phyloP scores from a whole-genome alignment of 2,329 filamentous ascomycete species.

The Ceratocystis cacaofunesta region DNA sequence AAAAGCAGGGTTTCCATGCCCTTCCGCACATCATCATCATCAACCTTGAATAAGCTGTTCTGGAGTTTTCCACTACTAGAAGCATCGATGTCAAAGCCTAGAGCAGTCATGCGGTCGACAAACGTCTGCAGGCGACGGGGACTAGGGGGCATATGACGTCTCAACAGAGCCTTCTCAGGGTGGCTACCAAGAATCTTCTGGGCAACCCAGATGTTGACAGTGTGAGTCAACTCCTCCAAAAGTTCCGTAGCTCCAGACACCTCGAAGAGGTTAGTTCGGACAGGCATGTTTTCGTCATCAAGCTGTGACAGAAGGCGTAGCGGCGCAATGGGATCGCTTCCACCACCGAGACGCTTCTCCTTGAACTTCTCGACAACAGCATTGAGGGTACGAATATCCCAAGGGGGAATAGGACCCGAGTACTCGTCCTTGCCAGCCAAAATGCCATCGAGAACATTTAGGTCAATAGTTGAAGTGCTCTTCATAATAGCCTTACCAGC shows the following conservation, averaged over 20 bases:
- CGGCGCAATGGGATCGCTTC: conserved; percentile 64
- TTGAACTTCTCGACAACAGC: conserved; percentile 80
- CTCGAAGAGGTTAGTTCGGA: conserved; percentile 92
- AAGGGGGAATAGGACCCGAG: conserved; percentile 37
- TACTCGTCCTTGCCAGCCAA: conserved; percentile 54
- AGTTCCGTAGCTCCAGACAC: conserved; percentile 79
- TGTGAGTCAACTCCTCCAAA: conserved; percentile 88
- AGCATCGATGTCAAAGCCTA: conserved; percentile 80
- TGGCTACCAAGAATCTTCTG: conserved; percentile 65
- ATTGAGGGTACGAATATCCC: conserved; percentile 68
- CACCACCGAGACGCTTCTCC: conserved; percentile 69
- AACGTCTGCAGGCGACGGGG: conserved; percentile 79
- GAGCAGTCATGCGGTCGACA: conserved; percentile 78
- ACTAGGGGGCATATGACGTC: conserved; percentile 74
- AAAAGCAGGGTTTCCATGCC: conserved; percentile 93
- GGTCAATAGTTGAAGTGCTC: conserved; percentile 71
- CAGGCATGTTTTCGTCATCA: conserved; percentile 94
- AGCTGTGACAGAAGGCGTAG: conserved; percentile 83
- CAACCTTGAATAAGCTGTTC: conserved; percentile 86
- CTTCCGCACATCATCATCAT: conserved; percentile 79
- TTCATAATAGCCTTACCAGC: conserved; percentile 88
- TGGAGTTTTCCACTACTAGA: conserved; percentile 82
- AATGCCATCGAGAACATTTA: conserved; percentile 73
- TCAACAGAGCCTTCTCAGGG: conserved; percentile 83
- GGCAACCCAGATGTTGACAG: conserved; percentile 79